Conservation (phyloP, 768 basidiomycete genomes). For the Russula dissimulans region DNA sequence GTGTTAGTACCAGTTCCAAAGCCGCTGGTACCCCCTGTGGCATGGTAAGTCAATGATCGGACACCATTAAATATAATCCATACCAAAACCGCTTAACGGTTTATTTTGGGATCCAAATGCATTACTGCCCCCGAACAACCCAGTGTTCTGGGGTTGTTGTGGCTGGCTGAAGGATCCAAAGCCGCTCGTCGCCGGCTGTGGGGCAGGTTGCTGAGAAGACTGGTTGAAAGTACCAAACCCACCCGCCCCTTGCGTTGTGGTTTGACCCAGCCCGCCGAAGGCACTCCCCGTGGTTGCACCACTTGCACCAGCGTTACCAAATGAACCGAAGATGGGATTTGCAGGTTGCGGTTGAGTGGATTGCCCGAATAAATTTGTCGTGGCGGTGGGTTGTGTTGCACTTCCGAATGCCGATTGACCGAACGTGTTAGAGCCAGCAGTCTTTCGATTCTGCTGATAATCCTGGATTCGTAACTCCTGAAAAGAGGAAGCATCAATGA, state of each 20-base stretch:
- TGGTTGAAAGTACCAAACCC: constrained; percentile 25
- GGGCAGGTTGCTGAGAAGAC: constrained; percentile 15
- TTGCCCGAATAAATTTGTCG: constrained; percentile 26
- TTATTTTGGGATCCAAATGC: constrained; percentile 28
- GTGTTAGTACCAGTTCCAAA: constrained; percentile 15
- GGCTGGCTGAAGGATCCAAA: constrained; percentile 32
- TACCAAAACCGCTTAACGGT: constrained; percentile 23
- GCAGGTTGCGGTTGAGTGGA: constrained; percentile 25
- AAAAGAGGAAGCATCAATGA: neutral
- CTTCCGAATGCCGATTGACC: constrained; percentile 29
- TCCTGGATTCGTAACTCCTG: constrained; percentile 43
- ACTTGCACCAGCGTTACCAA: constrained; percentile 23
- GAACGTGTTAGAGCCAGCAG: constrained; percentile 28
- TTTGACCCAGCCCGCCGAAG: constrained; percentile 25
- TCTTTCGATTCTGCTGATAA: constrained; percentile 39
- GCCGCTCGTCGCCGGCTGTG: constrained; percentile 23
- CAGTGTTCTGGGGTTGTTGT: constrained; percentile 18
- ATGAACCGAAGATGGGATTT: constrained; percentile 24
- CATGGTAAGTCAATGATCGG: neutral
- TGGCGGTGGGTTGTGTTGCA: constrained; percentile 20
- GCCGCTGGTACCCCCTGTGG: constrained; percentile 5
- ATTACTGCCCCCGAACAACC: constrained; percentile 25
- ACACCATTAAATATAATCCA: neutral
- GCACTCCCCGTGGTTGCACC: constrained; percentile 19
- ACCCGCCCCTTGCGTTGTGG: constrained; percentile 18